phyloP scores from a whole-genome alignment of 306 rosid species.

The Ormosia emarginata region DNA sequence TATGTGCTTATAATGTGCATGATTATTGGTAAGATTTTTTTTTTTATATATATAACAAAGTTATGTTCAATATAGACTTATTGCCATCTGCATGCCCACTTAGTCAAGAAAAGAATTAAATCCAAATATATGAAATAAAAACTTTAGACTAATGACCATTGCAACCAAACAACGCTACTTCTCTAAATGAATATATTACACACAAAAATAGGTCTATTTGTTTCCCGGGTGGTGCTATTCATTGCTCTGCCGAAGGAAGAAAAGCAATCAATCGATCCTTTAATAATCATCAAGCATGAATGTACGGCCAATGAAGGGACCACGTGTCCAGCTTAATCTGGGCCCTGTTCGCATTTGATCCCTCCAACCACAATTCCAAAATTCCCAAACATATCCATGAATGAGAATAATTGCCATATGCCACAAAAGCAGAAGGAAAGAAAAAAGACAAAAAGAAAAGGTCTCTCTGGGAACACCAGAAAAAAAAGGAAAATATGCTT shows the following conservation, averaged over 20 bases:
- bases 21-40: no score
- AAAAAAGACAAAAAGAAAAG: background rate
- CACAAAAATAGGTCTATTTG: background rate
- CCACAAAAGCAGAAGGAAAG: background rate
- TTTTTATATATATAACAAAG: no score
- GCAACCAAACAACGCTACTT: background rate
- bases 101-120: background rate
- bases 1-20: background rate
- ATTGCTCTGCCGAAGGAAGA: background rate
- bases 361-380: conserved; percentile 3
- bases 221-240: background rate
- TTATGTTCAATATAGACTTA: background rate
- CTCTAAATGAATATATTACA: background rate
- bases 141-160: background rate
- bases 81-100: background rate
- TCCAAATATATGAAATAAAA: conserved; percentile 9
- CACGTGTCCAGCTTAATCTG: conserved; percentile 31
- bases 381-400: conserved; percentile 1
- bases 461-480: conserved; percentile 8
- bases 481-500: background rate
- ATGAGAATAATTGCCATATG: conserved; percentile 16
- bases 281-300: background rate
- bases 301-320: background rate
- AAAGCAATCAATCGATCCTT: conserved; percentile 7
- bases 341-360: conserved; percentile 16